These are phyloP conservation scores for Friedmanniomyces endolithicus DNA, from an alignment of 495 filamentous ascomycete species.

Conservation along the genomic window DNA sequence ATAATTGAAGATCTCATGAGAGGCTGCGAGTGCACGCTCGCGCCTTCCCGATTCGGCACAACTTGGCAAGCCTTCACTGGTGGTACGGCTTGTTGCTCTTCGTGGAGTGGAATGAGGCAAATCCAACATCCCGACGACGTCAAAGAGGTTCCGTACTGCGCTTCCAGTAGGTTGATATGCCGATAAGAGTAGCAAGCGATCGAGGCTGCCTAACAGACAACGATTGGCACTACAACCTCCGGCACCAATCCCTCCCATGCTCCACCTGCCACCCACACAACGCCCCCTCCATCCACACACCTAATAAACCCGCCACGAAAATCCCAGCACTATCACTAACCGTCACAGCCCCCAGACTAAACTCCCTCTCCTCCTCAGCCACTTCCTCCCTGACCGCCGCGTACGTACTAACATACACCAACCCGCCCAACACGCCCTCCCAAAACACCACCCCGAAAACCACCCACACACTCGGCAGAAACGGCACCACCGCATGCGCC, in stretches of 20 bases:
- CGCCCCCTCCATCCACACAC: conserved; percentile 71
- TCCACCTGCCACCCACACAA: conserved; percentile 72
- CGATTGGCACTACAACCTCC: conserved; percentile 18
- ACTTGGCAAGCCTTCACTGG: too few species aligned
- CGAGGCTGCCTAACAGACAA: neutral
- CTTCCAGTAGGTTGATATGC: neutral
- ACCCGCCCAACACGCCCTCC: conserved; percentile 82
- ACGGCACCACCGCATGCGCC: conserved; percentile 60
- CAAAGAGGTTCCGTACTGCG: too few species aligned
- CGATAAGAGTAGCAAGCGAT: neutral
- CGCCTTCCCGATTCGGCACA: neutral
- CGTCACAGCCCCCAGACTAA: conserved; percentile 75
- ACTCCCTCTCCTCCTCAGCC: conserved; percentile 65
- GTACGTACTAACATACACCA: conserved; percentile 93
- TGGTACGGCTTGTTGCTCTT: too few species aligned
- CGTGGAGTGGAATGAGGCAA: too few species aligned
- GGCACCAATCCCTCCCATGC: conserved; percentile 69
- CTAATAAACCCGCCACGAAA: conserved; percentile 73
- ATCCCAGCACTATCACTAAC: conserved; percentile 90
- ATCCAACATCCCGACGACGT: too few species aligned
- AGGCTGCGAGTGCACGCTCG: neutral
- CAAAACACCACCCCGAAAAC: conserved; percentile 81
- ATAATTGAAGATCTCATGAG: too few species aligned
- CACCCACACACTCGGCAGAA: conserved; percentile 71
- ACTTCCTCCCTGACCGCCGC: conserved; percentile 80